Conservation (phyloP, 1,139 yeast genomes). For the Sugiyamaella grinbergsii region DNA sequence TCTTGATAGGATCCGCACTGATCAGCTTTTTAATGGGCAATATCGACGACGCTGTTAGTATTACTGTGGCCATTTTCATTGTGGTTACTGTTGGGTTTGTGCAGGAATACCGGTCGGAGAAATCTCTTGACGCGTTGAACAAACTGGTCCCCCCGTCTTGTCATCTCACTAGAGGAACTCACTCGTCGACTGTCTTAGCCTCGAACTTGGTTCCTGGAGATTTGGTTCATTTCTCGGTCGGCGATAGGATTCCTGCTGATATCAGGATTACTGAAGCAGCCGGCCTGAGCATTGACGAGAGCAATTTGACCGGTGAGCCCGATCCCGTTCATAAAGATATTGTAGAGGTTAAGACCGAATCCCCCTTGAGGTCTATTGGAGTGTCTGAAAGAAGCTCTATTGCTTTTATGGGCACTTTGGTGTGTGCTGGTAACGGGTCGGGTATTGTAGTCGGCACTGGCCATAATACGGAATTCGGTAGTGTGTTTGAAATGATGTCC, state of each 20-base stretch:
- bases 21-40: constrained; percentile 89
- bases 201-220: constrained; percentile 92
- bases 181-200: constrained; percentile 77
- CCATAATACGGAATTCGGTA: constrained; percentile 83
- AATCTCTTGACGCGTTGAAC: constrained; percentile 86
- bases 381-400: constrained; percentile 70
- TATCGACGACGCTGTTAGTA: constrained; percentile 87
- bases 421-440: constrained; percentile 88
- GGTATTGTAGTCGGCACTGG: constrained; percentile 95
- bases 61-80: constrained; percentile 76
- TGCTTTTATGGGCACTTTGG: constrained; percentile 95
- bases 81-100: constrained; percentile 96
- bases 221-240: constrained; percentile 80
- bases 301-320: constrained; percentile 92
- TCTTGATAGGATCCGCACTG: constrained; percentile 84
- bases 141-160: constrained; percentile 93
- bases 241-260: constrained; percentile 96
- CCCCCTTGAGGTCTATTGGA: constrained; percentile 45
- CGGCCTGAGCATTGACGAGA: constrained; percentile 82
- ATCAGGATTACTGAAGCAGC: constrained; percentile 74
- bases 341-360: constrained; percentile 45
- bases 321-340: constrained; percentile 71
- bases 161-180: constrained; percentile 71
- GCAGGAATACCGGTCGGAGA: constrained; percentile 93
- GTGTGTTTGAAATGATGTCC: constrained; percentile 88